Conservation (phyloP, 2,329 filamentous ascomycete species). For the Ceratocystis colombiana region DNA sequence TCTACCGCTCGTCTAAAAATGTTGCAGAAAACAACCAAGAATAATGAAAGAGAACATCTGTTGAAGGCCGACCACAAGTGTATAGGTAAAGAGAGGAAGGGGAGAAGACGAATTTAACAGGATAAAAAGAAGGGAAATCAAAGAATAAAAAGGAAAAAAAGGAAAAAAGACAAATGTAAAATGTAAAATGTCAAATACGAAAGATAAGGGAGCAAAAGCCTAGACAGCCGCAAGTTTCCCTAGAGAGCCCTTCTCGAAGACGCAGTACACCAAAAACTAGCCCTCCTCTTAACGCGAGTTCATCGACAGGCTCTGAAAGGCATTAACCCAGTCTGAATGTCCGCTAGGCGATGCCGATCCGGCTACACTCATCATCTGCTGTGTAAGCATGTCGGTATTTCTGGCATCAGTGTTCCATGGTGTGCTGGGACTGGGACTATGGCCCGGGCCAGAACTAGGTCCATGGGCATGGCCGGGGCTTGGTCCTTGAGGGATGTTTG, state of each 20-base stretch:
- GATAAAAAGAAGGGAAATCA: conserved; percentile 13
- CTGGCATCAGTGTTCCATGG: conserved; percentile 12
- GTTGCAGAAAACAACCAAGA: conserved; percentile 18
- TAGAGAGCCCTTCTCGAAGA: neutral
- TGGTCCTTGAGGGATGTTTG: neutral
- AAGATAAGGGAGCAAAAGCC: neutral
- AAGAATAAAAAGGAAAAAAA: conserved; percentile 22
- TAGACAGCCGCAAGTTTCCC: neutral
- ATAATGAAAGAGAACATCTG: conserved; percentile 15
- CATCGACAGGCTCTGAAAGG: conserved; percentile 63
- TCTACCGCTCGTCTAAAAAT: conserved; percentile 17
- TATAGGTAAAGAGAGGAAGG: neutral
- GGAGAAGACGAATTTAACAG: neutral
- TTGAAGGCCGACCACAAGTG: neutral
- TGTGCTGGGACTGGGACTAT: conserved; percentile 11
- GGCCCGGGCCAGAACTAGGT: neutral
- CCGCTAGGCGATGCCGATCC: conserved; percentile 28
- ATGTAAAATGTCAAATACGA: conserved; percentile 17
- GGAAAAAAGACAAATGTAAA: conserved; percentile 15
- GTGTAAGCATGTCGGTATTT: conserved; percentile 16
- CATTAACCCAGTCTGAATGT: conserved; percentile 50
- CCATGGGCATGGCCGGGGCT: neutral
- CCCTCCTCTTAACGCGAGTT: conserved; percentile 44
- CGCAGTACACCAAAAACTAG: neutral
- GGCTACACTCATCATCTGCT: conserved; percentile 16